A percentile compares a stretch with the other conserved stretches of the same genome.
Conservation (phyloP, 495 filamentous ascomycete species). For the Astrothelium macrocarpum region DNA sequence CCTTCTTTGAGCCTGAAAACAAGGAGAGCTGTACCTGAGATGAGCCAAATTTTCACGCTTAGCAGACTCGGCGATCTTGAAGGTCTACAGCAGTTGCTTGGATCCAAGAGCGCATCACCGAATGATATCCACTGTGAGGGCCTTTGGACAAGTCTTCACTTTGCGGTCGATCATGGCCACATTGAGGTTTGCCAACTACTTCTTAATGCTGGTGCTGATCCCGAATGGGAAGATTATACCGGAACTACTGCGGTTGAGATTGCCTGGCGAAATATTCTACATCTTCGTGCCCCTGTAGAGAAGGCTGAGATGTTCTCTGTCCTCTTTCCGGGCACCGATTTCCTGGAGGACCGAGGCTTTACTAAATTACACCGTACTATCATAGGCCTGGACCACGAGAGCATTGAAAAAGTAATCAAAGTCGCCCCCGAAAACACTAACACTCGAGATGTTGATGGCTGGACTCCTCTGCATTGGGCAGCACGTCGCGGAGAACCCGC, state of each 20-base stretch:
- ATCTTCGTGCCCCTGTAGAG: background rate
- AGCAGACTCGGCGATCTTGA: conserved; percentile 1
- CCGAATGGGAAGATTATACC: conserved; percentile 4
- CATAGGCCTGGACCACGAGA: background rate
- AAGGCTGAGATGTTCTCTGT: conserved; percentile 1
- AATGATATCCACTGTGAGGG: background rate
- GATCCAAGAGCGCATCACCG: background rate
- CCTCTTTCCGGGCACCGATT: conserved; percentile 2
- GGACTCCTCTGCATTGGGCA: background rate
- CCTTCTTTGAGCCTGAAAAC: conserved; percentile 1
- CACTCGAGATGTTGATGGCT: background rate
- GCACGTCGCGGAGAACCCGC: background rate
- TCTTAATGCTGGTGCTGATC: conserved; percentile 1
- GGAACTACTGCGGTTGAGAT: conserved; percentile 3
- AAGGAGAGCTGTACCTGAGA: background rate
- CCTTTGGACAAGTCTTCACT: background rate
- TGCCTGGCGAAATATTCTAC: conserved; percentile 2
- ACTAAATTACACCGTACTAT: background rate
- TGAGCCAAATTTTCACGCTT: conserved; percentile 4
- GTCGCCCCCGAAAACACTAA: background rate
- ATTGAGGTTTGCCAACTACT: conserved; percentile 3
- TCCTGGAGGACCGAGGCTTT: background rate
- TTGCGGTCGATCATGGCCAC: background rate
- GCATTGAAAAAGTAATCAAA: background rate
- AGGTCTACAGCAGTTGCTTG: background rate